Percentiles rank a stretch among this genome's conserved stretches.
phyloP scores from a whole-genome alignment of 176 grass and related monocot species.

The Pharus latifolius region DNA sequence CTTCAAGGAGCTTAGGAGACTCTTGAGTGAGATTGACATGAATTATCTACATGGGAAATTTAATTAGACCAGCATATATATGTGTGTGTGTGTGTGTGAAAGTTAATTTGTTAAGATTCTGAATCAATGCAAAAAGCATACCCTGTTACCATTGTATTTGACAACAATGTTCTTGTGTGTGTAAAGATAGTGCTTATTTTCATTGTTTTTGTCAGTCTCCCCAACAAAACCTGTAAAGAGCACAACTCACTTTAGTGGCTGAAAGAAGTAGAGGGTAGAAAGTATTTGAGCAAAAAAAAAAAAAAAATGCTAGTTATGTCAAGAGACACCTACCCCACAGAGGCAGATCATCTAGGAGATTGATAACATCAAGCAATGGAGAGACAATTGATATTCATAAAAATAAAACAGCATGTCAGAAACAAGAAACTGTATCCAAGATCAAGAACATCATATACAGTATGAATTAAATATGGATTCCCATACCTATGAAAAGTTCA shows the following conservation, averaged over 20 bases:
- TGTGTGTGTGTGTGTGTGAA: too few species aligned
- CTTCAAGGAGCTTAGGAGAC: constrained; percentile 87
- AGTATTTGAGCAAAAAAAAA: background rate
- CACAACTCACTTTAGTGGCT: constrained; percentile 5
- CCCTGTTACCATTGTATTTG: constrained; percentile 80
- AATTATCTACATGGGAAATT: constrained; percentile 60
- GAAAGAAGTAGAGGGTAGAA: constrained; percentile 19
- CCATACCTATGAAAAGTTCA: constrained; percentile 96
- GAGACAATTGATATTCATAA: background rate
- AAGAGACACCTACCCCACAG: constrained; percentile 70
- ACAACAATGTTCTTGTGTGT: constrained; percentile 78
- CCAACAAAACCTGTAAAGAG: constrained; percentile 76
- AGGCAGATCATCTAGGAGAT: constrained; percentile 80
- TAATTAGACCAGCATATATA: constrained; percentile 2
- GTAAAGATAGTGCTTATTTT: constrained; percentile 91
- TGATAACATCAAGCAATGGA: constrained; percentile 9
- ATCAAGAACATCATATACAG: background rate
- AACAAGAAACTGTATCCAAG: constrained; percentile 1
- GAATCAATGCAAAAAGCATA: constrained; percentile 23
- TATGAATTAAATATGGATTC: constrained; percentile 16
- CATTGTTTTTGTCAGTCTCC: constrained; percentile 86
- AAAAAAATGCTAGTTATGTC: background rate
- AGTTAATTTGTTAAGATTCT: constrained; percentile 2
- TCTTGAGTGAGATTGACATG: constrained; percentile 99
- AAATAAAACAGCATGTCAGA: constrained; percentile 37